Evolutionary conservation across 108 stramenopile species (phyloP).

Genomic region (Ochromonas danica): DNA sequence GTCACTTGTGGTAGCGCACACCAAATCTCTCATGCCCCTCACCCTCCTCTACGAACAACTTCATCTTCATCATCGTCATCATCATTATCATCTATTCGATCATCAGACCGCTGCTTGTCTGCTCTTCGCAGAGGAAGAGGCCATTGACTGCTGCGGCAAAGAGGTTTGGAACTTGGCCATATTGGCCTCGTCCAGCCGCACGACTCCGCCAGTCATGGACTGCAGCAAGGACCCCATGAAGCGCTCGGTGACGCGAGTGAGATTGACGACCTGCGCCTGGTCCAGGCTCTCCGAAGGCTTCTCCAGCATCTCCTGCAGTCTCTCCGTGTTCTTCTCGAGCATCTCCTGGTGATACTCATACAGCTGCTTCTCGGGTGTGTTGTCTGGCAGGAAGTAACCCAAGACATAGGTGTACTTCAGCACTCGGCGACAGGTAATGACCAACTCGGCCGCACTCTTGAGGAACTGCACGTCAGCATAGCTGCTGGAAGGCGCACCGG

Average conservation of each 20-base stretch:
- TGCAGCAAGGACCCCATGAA: constrained; percentile 86
- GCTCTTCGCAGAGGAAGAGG: too few relatives aligned
- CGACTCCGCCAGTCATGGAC: constrained; percentile 55
- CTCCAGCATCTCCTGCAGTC: constrained; percentile 71
- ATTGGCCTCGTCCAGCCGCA: background rate
- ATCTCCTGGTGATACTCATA: constrained; percentile 98
- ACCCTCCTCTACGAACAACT: too few relatives aligned
- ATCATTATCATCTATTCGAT: too few relatives aligned
- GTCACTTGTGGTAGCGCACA: too few relatives aligned
- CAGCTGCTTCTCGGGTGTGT: constrained; percentile 68
- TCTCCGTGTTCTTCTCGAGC: constrained; percentile 94
- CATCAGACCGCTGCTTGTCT: too few relatives aligned
- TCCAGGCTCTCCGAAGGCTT: constrained; percentile 80
- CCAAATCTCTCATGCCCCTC: too few relatives aligned
- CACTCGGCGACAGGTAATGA: constrained; percentile 88
- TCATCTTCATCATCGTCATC: too few relatives aligned
- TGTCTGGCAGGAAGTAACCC: constrained; percentile 78
- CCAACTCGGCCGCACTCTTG: constrained; percentile 79
- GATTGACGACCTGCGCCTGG: constrained; percentile 87
- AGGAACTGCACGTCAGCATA: constrained; percentile 98
- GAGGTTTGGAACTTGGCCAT: too few relatives aligned
- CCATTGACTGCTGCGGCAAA: too few relatives aligned
- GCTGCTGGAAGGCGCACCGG: too few relatives aligned
- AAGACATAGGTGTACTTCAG: constrained; percentile 89
- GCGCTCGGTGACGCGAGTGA: constrained; percentile 84